These are phyloP conservation scores for Suillus luteus DNA, from an alignment of 768 basidiomycete genomes.

Conservation along the genomic window DNA sequence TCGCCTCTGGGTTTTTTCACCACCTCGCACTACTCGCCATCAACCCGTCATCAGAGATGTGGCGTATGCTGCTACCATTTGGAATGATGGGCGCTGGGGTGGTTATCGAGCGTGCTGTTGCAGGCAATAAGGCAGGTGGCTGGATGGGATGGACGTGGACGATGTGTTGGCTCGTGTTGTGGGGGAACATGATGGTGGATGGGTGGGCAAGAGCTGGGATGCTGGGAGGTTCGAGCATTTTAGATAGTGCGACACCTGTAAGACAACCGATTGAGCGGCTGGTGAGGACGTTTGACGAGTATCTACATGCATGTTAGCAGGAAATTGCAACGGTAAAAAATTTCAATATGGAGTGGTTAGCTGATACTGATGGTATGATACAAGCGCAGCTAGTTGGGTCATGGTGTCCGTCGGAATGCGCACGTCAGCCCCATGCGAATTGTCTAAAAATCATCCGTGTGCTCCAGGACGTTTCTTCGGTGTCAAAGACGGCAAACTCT, in stretches of 20 bases:
- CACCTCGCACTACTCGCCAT: conserved; percentile 52
- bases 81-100: conserved; percentile 55
- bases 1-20: conserved; percentile 59
- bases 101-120: conserved; percentile 42
- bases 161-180: conserved; percentile 28
- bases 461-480: not conserved
- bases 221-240: conserved; percentile 13
- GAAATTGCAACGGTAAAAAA: too few relatives aligned
- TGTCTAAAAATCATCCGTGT: not conserved
- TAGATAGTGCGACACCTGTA: conserved; percentile 15
- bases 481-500: not conserved
- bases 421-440: not conserved
- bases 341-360: too few relatives aligned
- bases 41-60: conserved; percentile 47
- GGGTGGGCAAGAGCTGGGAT: conserved; percentile 20
- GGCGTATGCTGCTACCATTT: conserved; percentile 49
- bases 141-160: conserved; percentile 38
- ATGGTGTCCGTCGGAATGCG: not conserved
- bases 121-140: conserved; percentile 33
- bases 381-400: not conserved
- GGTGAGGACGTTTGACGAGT: conserved; percentile 18
- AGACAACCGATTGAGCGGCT: conserved; percentile 15
- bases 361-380: not conserved
- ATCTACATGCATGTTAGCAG: conserved; percentile 13
- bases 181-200: conserved; percentile 28